These are phyloP conservation scores for Cryphonectria nitschkei DNA, from an alignment of 2,329 filamentous ascomycete genomes.

Conservation along the genomic window DNA sequence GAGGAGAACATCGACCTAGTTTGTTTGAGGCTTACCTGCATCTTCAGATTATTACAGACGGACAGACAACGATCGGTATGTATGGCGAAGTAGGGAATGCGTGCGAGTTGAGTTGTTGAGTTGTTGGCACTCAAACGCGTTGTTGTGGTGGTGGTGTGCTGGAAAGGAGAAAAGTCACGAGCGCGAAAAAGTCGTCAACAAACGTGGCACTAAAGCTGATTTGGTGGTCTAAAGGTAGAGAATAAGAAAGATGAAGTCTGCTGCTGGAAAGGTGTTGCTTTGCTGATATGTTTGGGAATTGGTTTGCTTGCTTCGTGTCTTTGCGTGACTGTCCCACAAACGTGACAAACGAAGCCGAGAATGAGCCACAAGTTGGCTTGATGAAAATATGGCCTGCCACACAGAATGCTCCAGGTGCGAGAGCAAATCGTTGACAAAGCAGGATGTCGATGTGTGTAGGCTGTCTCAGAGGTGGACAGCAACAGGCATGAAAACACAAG, in stretches of 20 bases:
- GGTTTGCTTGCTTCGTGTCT: conserved; percentile 6
- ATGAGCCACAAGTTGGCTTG: not conserved
- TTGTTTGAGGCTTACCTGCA: conserved; percentile 6
- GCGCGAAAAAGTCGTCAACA: no score
- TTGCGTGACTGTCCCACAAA: not conserved
- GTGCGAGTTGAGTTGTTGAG: not conserved
- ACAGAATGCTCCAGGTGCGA: not conserved
- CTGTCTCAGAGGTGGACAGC: not conserved
- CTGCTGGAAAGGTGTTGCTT: not conserved
- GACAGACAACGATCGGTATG: not conserved
- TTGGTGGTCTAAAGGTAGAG: not conserved
- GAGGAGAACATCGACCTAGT: not conserved
- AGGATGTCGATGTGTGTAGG: not conserved
- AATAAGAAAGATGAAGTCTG: not conserved
- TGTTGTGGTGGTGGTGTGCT: not conserved
- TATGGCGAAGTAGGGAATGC: not conserved
- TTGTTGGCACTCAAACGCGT: not conserved
- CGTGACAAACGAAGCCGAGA: not conserved
- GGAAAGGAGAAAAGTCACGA: no score
- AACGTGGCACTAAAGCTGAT: not conserved
- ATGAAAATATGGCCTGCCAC: not conserved
- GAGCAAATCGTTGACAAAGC: not conserved
- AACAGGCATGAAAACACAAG: no score
- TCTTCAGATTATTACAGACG: not conserved
- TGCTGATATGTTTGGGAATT: not conserved